Evolutionary conservation across 148 eudicot species (phyloP).

Genomic region (Agrostemma githago): DNA sequence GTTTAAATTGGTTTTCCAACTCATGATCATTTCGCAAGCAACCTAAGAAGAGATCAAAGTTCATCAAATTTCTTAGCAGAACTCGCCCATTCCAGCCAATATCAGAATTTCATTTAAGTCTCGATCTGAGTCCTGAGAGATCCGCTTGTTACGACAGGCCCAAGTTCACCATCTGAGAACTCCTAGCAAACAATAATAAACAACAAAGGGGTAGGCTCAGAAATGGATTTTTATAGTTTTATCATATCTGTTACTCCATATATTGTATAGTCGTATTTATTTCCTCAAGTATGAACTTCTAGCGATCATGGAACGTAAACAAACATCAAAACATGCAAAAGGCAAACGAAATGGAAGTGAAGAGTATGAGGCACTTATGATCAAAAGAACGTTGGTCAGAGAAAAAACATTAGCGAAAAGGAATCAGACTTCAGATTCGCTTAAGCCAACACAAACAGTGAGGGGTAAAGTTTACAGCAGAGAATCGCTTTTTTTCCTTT

Average conservation of each 20-base stretch:
- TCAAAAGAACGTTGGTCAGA: not conserved
- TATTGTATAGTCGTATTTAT: not conserved
- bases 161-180: not conserved
- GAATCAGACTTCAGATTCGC: not conserved
- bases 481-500: no score
- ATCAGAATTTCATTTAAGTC: not conserved
- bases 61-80: not conserved
- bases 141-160: not conserved
- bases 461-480: not conserved
- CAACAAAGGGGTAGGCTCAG: slow-evolving; percentile 4
- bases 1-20: slow-evolving; percentile 1
- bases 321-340: not conserved
- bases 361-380: not conserved
- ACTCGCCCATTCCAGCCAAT: not conserved
- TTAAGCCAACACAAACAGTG: not conserved
- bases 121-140: not conserved
- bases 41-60: not conserved
- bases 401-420: not conserved
- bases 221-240: not conserved
- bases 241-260: not conserved
- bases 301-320: not conserved
- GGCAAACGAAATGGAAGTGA: not conserved
- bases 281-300: slow-evolving; percentile 3
- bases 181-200: not conserved
- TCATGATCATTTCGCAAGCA: slow-evolving; percentile 9